Evolutionary conservation across 805 yeast genomes (phyloP).

Genomic region (Priceomyces haplophilus): DNA sequence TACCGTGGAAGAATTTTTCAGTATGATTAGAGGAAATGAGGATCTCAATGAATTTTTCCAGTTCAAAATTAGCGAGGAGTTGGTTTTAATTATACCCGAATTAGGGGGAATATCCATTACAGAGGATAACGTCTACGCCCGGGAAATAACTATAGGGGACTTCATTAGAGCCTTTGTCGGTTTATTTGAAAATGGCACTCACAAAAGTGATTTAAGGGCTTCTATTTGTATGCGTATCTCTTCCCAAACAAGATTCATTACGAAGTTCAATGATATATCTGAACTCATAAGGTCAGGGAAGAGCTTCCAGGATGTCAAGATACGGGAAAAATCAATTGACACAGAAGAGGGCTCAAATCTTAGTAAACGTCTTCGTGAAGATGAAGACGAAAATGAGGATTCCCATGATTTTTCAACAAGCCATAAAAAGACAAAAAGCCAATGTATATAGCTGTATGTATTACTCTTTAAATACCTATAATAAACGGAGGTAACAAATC

Average conservation of each 20-base stretch:
- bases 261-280: constrained; percentile 23
- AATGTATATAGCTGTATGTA: neutral
- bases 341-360: neutral
- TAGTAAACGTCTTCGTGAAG: neutral
- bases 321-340: neutral
- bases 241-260: constrained; percentile 24
- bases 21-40: constrained; percentile 22
- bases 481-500: neutral
- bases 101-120: constrained; percentile 24
- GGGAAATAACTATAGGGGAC: constrained; percentile 23
- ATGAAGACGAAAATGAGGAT: neutral
- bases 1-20: constrained; percentile 25
- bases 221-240: constrained; percentile 19
- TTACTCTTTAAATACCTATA: neutral
- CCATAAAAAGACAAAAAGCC: neutral
- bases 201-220: constrained; percentile 6
- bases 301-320: constrained; percentile 16
- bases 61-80: constrained; percentile 25
- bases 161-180: constrained; percentile 22
- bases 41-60: constrained; percentile 24
- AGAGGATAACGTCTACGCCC: constrained; percentile 29
- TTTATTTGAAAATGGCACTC: constrained; percentile 13
- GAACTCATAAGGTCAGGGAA: constrained; percentile 17
- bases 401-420: neutral
- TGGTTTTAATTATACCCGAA: constrained; percentile 27